Percentiles rank a stretch among this genome's conserved stretches.
Conservation (phyloP, 148 eudicot genomes). For the Agrostemma githago region DNA sequence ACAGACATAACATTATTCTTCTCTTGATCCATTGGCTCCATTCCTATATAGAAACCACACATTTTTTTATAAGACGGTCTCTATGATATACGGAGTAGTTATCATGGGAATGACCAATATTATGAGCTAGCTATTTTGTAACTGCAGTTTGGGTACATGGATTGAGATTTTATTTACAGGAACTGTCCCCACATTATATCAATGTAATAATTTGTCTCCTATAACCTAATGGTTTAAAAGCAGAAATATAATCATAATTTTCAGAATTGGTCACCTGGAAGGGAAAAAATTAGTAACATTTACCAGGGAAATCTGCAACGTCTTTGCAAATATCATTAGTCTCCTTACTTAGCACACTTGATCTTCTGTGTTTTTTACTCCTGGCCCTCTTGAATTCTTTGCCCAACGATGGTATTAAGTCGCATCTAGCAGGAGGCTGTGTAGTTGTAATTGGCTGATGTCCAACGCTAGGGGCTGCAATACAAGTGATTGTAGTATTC, state of each 20-base stretch:
- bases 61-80: neutral
- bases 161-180: neutral
- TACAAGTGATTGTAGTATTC: neutral
- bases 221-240: neutral
- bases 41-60: neutral
- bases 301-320: neutral
- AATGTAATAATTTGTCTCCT: neutral
- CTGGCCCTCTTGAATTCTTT: slow-evolving; percentile 14
- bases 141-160: neutral
- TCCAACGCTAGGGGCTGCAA: neutral
- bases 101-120: neutral
- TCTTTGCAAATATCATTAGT: neutral
- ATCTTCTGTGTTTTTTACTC: slow-evolving; percentile 8
- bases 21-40: neutral
- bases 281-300: neutral
- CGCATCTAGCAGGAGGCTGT: neutral
- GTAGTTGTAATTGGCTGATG: neutral
- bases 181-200: neutral
- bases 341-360: neutral
- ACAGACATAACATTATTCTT: neutral
- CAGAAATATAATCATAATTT: neutral
- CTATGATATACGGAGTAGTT: neutral
- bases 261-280: neutral
- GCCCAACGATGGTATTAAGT: neutral
- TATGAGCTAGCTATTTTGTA: neutral